Conservation (phyloP, 2,329 filamentous ascomycete genomes). For the Colletotrichum australisinense region DNA sequence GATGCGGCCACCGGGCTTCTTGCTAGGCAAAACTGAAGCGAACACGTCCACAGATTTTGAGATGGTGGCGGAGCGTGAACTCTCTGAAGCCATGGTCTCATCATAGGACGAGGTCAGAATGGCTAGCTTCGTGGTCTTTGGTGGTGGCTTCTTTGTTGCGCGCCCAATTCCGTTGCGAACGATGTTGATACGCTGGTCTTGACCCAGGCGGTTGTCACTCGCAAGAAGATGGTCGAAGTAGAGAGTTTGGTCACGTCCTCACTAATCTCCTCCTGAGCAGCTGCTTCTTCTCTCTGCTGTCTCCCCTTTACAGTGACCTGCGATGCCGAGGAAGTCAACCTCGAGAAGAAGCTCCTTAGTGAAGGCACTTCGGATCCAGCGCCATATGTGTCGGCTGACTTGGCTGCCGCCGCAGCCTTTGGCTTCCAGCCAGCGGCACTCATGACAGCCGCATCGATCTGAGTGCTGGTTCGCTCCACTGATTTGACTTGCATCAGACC, state of each 20-base stretch:
- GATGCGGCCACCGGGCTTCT: slow-evolving; percentile 83
- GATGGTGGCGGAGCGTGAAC: slow-evolving; percentile 58
- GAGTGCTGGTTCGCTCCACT: slow-evolving; percentile 88
- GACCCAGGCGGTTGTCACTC: slow-evolving; percentile 86
- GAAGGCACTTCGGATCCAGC: slow-evolving; percentile 68
- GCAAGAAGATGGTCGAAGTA: slow-evolving; percentile 85
- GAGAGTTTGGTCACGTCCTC: slow-evolving; percentile 79
- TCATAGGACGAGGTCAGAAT: slow-evolving; percentile 94
- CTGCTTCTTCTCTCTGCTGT: slow-evolving; percentile 71
- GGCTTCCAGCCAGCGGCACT: slow-evolving; percentile 88
- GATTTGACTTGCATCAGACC: slow-evolving; percentile 86
- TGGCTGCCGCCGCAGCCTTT: slow-evolving; percentile 53
- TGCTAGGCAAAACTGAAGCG: slow-evolving; percentile 87
- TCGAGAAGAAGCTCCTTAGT: slow-evolving; percentile 82
- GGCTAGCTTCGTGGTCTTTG: slow-evolving; percentile 85
- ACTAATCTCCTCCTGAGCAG: slow-evolving; percentile 69
- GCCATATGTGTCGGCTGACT: slow-evolving; percentile 61
- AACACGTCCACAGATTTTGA: slow-evolving; percentile 82
- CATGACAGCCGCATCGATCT: slow-evolving; percentile 93
- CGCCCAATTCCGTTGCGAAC: slow-evolving; percentile 87
- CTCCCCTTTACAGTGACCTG: slow-evolving; percentile 64
- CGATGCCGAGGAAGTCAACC: slow-evolving; percentile 71
- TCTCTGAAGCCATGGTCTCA: slow-evolving; percentile 75
- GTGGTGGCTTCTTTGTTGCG: slow-evolving; percentile 96
- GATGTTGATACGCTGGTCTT: slow-evolving; percentile 78